Conservation (phyloP, 768 basidiomycete genomes). For the Naganishia friedmannii region DNA sequence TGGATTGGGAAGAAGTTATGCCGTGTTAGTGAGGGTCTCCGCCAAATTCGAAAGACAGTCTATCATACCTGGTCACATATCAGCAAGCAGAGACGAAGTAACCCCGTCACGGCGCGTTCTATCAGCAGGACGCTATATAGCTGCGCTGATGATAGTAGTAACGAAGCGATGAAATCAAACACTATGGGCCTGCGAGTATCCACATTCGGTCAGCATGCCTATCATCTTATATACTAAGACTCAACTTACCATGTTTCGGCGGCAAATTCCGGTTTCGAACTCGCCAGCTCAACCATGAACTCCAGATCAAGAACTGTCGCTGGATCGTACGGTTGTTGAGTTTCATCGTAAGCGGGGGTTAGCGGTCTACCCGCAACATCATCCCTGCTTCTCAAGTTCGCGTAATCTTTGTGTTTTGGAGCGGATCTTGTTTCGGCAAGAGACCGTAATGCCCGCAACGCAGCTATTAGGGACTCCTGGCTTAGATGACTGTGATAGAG, state of each 20-base stretch:
- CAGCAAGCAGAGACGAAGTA: constrained; percentile 78
- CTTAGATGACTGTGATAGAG: constrained; percentile 64
- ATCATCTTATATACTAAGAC: neutral
- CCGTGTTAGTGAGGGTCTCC: neutral
- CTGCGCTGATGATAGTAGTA: constrained; percentile 71
- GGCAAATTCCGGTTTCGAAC: constrained; percentile 70
- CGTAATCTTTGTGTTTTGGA: constrained; percentile 62
- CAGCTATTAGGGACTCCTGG: constrained; percentile 73
- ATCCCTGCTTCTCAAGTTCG: constrained; percentile 31
- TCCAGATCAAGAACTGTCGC: constrained; percentile 92
- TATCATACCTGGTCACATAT: constrained; percentile 69
- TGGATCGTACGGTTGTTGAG: constrained; percentile 84
- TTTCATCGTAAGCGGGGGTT: constrained; percentile 38
- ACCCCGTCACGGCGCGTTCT: constrained; percentile 85
- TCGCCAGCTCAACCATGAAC: constrained; percentile 85
- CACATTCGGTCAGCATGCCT: neutral
- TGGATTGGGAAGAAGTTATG: neutral
- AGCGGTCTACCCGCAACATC: constrained; percentile 38
- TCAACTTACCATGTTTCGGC: constrained; percentile 77
- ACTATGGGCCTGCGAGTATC: constrained; percentile 73
- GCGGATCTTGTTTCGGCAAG: constrained; percentile 72
- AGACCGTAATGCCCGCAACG: constrained; percentile 78
- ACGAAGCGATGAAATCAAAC: constrained; percentile 83
- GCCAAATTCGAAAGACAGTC: neutral
- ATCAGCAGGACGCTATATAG: constrained; percentile 87